Base-by-base conservation (phyloP, 1,284 basidiomycete genomes). In the Phlebopus sp. region DNA sequence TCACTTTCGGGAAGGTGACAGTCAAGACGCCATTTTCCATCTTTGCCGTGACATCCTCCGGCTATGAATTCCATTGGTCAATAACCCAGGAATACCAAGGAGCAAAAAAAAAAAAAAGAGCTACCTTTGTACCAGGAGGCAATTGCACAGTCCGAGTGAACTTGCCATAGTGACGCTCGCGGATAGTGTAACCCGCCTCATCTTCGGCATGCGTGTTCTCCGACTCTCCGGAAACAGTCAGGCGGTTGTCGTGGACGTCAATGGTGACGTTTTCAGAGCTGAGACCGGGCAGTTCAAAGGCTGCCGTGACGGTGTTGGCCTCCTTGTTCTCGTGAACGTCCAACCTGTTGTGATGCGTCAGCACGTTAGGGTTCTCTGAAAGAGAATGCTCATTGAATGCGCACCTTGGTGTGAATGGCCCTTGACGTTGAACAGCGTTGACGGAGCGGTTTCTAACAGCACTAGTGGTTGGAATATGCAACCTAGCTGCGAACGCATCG, bases 211-310 rank as follows among this genome's bases (percentile, higher is more conserved):
- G 47, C 6, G 64, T 55, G 31, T 57, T 39, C n/a, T 59, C 55
- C 25, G 51, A 55, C 47, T 70, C 66, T 7, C 70, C 73, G 13
- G 70, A 67, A 5, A 76, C 58, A 10, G 61, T 69, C 45, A 77
- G 64, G 25, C 59, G 58, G 25, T 67, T 60, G 40, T 69, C 65
- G 39, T 70, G 65, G 5, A 74, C 51, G 19, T 71, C 63, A 47
- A 77, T 67, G 27, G 62, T 44, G 17, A 76, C 57, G 44, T 69
- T 61, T 29, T 75, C 69, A 31, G 73, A 69, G 23, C 60, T 65
- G 34, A 75, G 38, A 4, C 75, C 74, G 1, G 76, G 74, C 3
- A 78, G 58, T 55, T 78, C 74, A 52, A 77, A 68, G 0, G 67
- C 59, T 13, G 69, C 70, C 3, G 64, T 71, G 23, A 74, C 63